Evolutionary conservation across 768 basidiomycete species (phyloP).

Genomic region (Tricholoma hemisulphureum): DNA sequence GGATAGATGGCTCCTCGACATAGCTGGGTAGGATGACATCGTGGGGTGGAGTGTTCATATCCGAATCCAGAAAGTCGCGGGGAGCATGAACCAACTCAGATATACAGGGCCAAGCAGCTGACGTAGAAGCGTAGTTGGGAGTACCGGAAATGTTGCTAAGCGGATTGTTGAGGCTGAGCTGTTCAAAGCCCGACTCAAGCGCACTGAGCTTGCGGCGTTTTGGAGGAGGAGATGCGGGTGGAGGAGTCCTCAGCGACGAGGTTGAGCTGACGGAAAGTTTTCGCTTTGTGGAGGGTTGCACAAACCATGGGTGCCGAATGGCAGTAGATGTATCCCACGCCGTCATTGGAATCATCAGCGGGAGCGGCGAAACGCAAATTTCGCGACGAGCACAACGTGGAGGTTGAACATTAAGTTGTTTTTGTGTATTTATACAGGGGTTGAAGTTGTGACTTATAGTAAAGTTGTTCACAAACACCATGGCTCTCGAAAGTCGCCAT

Average conservation of each 20-base stretch:
- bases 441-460: too few species aligned
- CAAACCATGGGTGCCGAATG: conserved; percentile 46
- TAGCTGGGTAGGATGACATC: conserved; percentile 28
- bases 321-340: conserved; percentile 27
- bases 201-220: conserved; percentile 51
- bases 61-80: conserved; percentile 9
- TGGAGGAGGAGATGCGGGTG: conserved; percentile 22
- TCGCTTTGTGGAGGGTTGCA: conserved; percentile 37
- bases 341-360: conserved; percentile 13
- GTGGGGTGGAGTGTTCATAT: background rate
- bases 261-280: conserved; percentile 30
- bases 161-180: conserved; percentile 39
- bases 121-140: conserved; percentile 5
- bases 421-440: too few species aligned
- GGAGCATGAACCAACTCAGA: conserved; percentile 10
- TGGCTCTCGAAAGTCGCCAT: too few species aligned
- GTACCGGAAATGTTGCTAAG: conserved; percentile 9
- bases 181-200: conserved; percentile 58
- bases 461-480: too few species aligned
- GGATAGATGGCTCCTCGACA: conserved; percentile 42
- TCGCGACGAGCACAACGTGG: background rate
- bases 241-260: conserved; percentile 9
- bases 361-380: background rate
- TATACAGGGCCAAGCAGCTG: conserved; percentile 6
- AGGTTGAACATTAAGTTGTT: too few species aligned